These are phyloP conservation scores for Beauveria medogensis DNA, from an alignment of 2,329 filamentous ascomycete genomes.

Conservation along the genomic window DNA sequence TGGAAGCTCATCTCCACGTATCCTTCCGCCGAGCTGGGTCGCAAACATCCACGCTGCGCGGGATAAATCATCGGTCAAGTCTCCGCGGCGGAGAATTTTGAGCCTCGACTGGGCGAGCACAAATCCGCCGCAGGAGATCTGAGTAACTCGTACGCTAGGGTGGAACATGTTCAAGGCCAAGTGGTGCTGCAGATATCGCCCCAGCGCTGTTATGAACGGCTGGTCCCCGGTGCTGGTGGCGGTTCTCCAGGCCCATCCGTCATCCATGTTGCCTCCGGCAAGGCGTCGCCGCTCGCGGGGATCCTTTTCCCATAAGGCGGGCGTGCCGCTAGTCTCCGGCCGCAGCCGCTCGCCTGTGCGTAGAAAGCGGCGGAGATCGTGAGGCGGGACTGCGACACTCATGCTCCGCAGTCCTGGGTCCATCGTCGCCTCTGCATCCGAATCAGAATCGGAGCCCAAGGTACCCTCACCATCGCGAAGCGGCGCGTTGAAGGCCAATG, in stretches of 20 bases:
- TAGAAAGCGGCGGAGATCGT: conserved; percentile 40
- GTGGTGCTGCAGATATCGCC: conserved; percentile 42
- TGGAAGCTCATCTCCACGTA: conserved; percentile 21
- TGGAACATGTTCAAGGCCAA: conserved; percentile 48
- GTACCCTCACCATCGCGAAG: conserved; percentile 14
- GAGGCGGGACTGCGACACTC: conserved; percentile 43
- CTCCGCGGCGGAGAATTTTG: conserved; percentile 34
- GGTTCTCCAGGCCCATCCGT: conserved; percentile 45
- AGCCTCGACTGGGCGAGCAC: conserved; percentile 44
- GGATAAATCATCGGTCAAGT: conserved; percentile 23
- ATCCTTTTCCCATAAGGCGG: conserved; percentile 24
- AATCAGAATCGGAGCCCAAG: conserved; percentile 13
- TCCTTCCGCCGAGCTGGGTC: conserved; percentile 26
- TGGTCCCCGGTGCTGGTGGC: conserved; percentile 17
- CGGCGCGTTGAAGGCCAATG: conserved; percentile 41
- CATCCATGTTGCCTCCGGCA: conserved; percentile 39
- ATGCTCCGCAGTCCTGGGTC: conserved; percentile 32
- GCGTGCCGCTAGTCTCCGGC: conserved; percentile 4
- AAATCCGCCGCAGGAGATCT: conserved; percentile 49
- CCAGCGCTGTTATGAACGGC: conserved; percentile 43
- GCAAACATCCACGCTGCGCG: conserved; percentile 31
- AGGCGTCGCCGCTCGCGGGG: conserved; percentile 34
- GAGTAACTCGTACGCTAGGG: conserved; percentile 42
- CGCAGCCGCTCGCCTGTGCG: conserved; percentile 28
- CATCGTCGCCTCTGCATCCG: conserved; percentile 12